A percentile compares a stretch with the other conserved stretches of the same genome.
These are phyloP conservation scores for Boletus rubescentipes DNA, from an alignment of 768 basidiomycete genomes.

Conservation along the genomic window DNA sequence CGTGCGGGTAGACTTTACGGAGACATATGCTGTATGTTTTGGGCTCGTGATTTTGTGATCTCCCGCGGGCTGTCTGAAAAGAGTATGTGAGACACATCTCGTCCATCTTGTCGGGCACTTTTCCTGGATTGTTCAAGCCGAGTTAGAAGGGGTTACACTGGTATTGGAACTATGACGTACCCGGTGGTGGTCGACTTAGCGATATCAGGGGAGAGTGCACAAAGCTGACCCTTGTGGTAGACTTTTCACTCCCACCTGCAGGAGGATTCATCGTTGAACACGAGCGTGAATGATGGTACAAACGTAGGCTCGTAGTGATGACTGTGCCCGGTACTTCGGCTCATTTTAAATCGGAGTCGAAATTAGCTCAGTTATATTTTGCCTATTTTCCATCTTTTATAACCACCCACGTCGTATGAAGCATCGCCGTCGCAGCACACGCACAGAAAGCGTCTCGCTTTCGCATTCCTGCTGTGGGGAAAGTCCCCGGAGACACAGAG, in stretches of 20 bases:
- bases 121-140: conserved; percentile 36
- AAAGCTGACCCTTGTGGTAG: conserved; percentile 17
- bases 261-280: conserved; percentile 19
- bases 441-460: conserved; percentile 56
- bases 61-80: conserved; percentile 54
- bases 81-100: conserved; percentile 67
- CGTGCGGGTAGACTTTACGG: conserved; percentile 65
- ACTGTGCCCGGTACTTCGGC: background rate
- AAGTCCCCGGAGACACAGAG: conserved; percentile 93
- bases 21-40: conserved; percentile 60
- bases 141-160: background rate
- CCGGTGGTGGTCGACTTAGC: conserved; percentile 22
- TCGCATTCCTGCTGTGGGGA: conserved; percentile 73
- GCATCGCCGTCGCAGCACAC: conserved; percentile 86
- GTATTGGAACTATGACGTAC: conserved; percentile 7
- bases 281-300: background rate
- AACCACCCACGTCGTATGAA: conserved; percentile 55
- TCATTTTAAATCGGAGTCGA: conserved; percentile 23
- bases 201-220: conserved; percentile 29
- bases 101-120: conserved; percentile 57
- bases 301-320: background rate
- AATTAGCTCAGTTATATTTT: conserved; percentile 8
- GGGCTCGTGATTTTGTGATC: conserved; percentile 50
- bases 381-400: conserved; percentile 22
- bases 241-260: conserved; percentile 9